phyloP scores from a whole-genome alignment of 2,329 filamentous ascomycete species.

The Aspergillus uvarum region DNA sequence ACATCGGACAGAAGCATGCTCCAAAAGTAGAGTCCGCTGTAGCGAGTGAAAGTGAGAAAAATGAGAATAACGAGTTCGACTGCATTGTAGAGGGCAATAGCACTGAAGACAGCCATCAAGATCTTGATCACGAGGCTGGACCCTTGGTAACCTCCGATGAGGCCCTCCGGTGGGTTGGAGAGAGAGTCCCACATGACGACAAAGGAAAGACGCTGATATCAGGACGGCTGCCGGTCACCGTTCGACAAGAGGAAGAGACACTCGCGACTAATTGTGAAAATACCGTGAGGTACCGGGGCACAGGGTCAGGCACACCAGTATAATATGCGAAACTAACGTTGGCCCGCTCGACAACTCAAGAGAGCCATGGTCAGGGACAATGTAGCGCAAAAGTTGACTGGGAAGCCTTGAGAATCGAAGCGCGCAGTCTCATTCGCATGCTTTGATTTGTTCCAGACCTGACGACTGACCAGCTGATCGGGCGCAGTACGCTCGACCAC shows the following conservation, averaged over 20 bases:
- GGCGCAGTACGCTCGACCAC: neutral
- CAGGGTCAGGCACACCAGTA: neutral
- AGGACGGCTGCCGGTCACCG: neutral
- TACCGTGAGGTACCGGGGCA: neutral
- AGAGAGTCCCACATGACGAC: slow-evolving; percentile 17
- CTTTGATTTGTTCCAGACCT: neutral
- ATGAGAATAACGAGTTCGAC: slow-evolving; percentile 41
- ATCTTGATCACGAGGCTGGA: slow-evolving; percentile 25
- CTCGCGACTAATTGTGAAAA: neutral
- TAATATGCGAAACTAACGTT: neutral
- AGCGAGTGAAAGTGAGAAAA: slow-evolving; percentile 39
- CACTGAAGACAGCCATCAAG: slow-evolving; percentile 34
- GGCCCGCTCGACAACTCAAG: neutral
- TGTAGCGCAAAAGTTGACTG: neutral
- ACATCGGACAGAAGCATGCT: slow-evolving; percentile 38
- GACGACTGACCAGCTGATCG: slow-evolving; percentile 1
- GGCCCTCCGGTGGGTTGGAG: slow-evolving; percentile 28
- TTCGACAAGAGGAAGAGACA: neutral
- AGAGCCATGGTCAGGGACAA: neutral
- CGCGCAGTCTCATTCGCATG: neutral
- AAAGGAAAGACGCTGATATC: neutral
- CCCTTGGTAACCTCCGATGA: slow-evolving; percentile 30
- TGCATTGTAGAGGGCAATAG: slow-evolving; percentile 51
- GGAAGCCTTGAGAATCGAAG: neutral
- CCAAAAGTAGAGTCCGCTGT: slow-evolving; percentile 45